phyloP scores from a whole-genome alignment of 768 basidiomycete genomes.

The Termitomyces sp. region DNA sequence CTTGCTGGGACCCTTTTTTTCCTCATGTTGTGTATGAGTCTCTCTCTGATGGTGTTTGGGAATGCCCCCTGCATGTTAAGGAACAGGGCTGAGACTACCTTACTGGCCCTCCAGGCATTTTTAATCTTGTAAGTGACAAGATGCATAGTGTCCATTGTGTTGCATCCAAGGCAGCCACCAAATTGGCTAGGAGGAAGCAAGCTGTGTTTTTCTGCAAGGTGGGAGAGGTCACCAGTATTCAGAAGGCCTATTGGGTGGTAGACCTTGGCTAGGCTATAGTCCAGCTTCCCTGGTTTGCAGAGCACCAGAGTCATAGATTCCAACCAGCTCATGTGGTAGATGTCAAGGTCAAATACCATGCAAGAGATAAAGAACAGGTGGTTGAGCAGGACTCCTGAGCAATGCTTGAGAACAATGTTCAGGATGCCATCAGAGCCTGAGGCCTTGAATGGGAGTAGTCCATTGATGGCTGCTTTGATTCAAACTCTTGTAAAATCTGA shows the following conservation, averaged over 20 bases:
- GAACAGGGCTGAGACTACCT: constrained; percentile 33
- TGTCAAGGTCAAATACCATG: constrained; percentile 22
- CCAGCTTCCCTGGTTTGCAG: constrained; percentile 30
- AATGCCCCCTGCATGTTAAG: constrained; percentile 42
- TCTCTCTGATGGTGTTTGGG: constrained; percentile 29
- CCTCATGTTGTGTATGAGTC: constrained; percentile 26
- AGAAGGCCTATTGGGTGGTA: constrained; percentile 34
- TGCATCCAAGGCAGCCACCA: constrained; percentile 32
- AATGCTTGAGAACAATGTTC: constrained; percentile 19
- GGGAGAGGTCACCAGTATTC: constrained; percentile 22
- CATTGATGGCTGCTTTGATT: constrained; percentile 8
- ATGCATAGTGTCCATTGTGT: constrained; percentile 32
- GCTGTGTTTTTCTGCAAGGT: neutral
- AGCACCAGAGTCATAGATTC: constrained; percentile 23
- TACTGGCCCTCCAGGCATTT: constrained; percentile 26
- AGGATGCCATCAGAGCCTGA: constrained; percentile 18
- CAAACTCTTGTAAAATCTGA: neutral
- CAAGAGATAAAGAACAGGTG: constrained; percentile 17
- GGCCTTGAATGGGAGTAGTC: constrained; percentile 24
- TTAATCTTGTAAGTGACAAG: constrained; percentile 12
- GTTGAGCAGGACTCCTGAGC: constrained; percentile 1
- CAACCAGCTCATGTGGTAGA: constrained; percentile 25
- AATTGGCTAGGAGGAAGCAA: constrained; percentile 31
- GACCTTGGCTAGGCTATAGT: constrained; percentile 33
- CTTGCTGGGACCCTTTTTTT: constrained; percentile 8